Evolutionary conservation across 2,329 filamentous ascomycete species (phyloP), one percentile per base, ranked within the genome.

Genomic region (Colletotrichum euphorbiae): DNA sequence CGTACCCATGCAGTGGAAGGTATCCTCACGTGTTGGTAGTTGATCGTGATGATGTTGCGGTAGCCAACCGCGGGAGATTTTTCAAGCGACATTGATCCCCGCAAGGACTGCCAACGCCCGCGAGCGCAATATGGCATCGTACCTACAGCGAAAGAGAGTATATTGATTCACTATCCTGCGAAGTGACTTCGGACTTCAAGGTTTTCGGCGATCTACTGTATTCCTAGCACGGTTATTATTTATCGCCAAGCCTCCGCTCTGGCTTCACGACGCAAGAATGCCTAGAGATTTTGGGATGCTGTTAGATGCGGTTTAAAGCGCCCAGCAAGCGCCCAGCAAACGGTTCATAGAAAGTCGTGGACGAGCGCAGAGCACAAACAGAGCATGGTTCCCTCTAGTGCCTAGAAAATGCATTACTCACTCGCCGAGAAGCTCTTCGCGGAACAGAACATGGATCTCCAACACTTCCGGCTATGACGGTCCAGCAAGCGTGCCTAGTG

Each of bases 51-150:
- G 17, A 33, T 21, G 36, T 28, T 11, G 21, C n/a, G 21, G 17
- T 40, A 48, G 61, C 46, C 54, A 65, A 68, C 36, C 54, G 54
- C 48, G 42, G 48, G 59, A 24, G 17, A 59, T 68, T 60, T 59
- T 38, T 65, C 61, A 60, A 68, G 61, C 65, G 54, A 60, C 33
- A 40, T 40, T 68, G 61, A 68, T 68, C 65, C 65, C 48, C 15
- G 65, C 46, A 52, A 40, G 59, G 45, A 46, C 15, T 24, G 9
- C 8, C 40, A 17, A 19, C 46, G 57, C 28, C 56, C 43, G 57
- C 43, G 57, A 36, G 8, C 13, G 36, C 45, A 13, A 28, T 21
- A 48, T 48, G 17, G 19, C 50, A 17, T 45, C 59, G 42, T 40
- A 28, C 46, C 24, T 6, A 1, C 46, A 13, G 5, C 17, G 38